These are phyloP conservation scores for Fusarium sp. DNA, from an alignment of 2,329 filamentous ascomycete species.

Conservation along the genomic window DNA sequence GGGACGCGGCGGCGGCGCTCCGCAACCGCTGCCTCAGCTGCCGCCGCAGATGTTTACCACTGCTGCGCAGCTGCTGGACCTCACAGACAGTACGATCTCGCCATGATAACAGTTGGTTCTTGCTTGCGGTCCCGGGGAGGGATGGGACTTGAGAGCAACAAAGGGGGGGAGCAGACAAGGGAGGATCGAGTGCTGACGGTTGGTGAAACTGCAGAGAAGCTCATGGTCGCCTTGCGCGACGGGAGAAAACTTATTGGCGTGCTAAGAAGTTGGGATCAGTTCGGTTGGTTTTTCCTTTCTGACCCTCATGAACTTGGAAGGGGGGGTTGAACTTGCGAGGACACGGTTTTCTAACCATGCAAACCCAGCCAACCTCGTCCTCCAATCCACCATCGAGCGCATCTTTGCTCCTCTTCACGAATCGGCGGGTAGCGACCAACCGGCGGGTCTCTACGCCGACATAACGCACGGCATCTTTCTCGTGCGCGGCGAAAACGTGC, in stretches of 20 bases:
- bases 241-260: constrained; percentile 95
- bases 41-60: constrained; percentile 99
- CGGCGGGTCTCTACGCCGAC: constrained; percentile 78
- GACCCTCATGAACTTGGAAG: neutral
- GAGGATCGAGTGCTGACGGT: constrained; percentile 44
- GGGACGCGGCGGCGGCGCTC: constrained; percentile 51
- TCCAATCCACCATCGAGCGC: constrained; percentile 92
- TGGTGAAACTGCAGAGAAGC: constrained; percentile 77
- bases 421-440: constrained; percentile 51
- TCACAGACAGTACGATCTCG: constrained; percentile 88
- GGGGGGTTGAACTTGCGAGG: neutral
- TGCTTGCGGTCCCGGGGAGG: constrained; percentile 2
- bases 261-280: constrained; percentile 96
- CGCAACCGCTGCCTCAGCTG: constrained; percentile 70
- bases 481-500: constrained; percentile 96
- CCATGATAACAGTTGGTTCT: constrained; percentile 22
- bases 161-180: neutral
- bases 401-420: constrained; percentile 74
- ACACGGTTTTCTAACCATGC: constrained; percentile 21
- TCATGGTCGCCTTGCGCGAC: constrained; percentile 90
- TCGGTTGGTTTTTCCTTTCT: constrained; percentile 72
- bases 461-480: constrained; percentile 88
- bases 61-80: constrained; percentile 91
- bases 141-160: constrained; percentile 1
- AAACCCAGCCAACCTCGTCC: constrained; percentile 86